Evolutionary conservation across 106 monocot species (phyloP).

Genomic region (Allium sativum): DNA sequence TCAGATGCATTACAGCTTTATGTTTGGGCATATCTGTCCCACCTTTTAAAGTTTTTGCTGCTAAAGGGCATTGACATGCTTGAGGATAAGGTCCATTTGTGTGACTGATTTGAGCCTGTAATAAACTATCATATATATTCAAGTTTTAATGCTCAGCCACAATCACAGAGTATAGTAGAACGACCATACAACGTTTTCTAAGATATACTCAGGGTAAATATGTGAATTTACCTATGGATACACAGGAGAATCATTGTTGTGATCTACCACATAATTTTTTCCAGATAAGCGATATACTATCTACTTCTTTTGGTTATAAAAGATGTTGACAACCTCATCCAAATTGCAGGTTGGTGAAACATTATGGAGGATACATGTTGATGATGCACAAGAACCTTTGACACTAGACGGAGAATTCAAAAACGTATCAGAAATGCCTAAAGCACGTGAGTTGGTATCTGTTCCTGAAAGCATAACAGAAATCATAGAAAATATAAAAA

Average conservation of each 20-base stretch:
- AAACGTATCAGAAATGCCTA: slow-evolving; percentile 8
- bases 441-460: slow-evolving; percentile 5
- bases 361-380: slow-evolving; percentile 70
- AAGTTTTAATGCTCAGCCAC: no score
- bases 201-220: no score
- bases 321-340: not conserved
- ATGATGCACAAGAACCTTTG: slow-evolving; percentile 25
- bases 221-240: not conserved
- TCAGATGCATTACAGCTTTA: no score
- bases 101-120: no score
- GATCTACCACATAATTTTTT: not conserved
- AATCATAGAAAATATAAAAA: slow-evolving; percentile 13
- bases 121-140: no score
- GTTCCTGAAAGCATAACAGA: slow-evolving; percentile 17
- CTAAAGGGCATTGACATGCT: no score
- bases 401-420: slow-evolving; percentile 13
- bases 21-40: no score
- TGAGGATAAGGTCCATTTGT: no score
- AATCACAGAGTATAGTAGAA: no score
- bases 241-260: not conserved
- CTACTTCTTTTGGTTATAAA: not conserved
- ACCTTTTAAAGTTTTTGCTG: no score
- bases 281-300: not conserved
- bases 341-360: slow-evolving; percentile 86
- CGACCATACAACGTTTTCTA: no score